phyloP scores from a whole-genome alignment of 192 early-diverging fungal genomes.

The Coemansia sp. region DNA sequence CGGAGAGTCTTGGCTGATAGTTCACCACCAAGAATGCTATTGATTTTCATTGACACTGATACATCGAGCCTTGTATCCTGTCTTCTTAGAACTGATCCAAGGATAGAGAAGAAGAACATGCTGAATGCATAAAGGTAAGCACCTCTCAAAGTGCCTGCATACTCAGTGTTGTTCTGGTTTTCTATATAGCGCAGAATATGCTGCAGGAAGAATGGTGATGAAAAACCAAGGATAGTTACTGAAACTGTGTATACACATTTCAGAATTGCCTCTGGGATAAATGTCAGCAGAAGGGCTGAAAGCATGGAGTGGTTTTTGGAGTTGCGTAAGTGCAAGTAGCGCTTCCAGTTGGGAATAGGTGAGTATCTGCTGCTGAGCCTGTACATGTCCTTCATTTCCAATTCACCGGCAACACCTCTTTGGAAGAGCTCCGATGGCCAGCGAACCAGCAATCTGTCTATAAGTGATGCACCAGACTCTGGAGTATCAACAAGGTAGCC shows the following conservation, averaged over 20 bases:
- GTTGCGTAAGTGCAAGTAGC: constrained; percentile 5
- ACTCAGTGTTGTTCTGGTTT: constrained; percentile 15
- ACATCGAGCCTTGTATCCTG: constrained; percentile 58
- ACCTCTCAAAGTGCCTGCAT: background rate
- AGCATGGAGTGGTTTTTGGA: constrained; percentile 9
- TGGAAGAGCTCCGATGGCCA: background rate
- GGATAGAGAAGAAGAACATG: constrained; percentile 49
- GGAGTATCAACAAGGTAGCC: background rate
- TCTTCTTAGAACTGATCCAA: constrained; percentile 44
- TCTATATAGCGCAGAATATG: constrained; percentile 55
- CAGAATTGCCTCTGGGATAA: constrained; percentile 26
- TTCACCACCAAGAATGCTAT: constrained; percentile 59
- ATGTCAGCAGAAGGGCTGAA: constrained; percentile 26
- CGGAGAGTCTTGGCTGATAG: too few relatives aligned
- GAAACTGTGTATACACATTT: constrained; percentile 23
- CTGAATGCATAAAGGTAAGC: constrained; percentile 63
- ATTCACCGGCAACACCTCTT: background rate
- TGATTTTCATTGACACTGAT: constrained; percentile 56
- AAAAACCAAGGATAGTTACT: constrained; percentile 33
- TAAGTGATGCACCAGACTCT: background rate
- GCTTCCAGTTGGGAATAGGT: constrained; percentile 15
- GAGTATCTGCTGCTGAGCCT: background rate
- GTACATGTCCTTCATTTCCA: constrained; percentile 8
- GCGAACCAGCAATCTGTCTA: background rate
- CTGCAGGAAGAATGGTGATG: constrained; percentile 58